Evolutionary conservation across 495 filamentous ascomycete genomes (phyloP).

Genomic region (Tuber borchii): DNA sequence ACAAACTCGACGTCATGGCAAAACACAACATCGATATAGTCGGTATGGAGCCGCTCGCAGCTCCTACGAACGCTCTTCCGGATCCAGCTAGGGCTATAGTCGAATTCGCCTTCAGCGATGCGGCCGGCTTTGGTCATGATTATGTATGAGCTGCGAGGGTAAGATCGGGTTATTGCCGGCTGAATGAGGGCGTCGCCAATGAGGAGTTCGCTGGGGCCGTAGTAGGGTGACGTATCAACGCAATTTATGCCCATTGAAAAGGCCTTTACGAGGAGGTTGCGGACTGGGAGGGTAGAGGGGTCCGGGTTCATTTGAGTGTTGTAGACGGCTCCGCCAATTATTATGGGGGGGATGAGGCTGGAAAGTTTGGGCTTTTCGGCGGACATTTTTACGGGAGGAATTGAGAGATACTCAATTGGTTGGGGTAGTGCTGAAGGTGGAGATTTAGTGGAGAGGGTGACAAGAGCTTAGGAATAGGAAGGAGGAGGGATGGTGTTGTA

Average conservation of each 20-base stretch:
- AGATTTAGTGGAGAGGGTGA: neutral
- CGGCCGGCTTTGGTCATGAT: constrained; percentile 66
- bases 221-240: constrained; percentile 95
- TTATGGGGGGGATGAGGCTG: constrained; percentile 66
- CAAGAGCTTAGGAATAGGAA: neutral
- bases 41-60: constrained; percentile 54
- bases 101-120: constrained; percentile 53
- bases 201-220: constrained; percentile 83
- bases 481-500: neutral
- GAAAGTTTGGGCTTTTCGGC: constrained; percentile 20
- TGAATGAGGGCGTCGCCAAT: constrained; percentile 70
- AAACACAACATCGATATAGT: constrained; percentile 65
- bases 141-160: constrained; percentile 54
- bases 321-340: constrained; percentile 94
- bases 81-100: constrained; percentile 60
- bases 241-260: constrained; percentile 66
- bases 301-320: constrained; percentile 85
- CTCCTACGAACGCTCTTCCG: constrained; percentile 55
- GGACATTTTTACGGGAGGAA: constrained; percentile 11
- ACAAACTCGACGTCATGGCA: constrained; percentile 74
- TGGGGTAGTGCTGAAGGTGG: neutral
- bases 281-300: constrained; percentile 70
- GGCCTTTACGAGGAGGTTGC: constrained; percentile 67
- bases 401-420: neutral
- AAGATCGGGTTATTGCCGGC: constrained; percentile 42